Percentiles rank a stretch among this genome's conserved stretches.
Evolutionary conservation across 1,284 basidiomycete genomes (phyloP).

Genomic region (Lentinula novae-zelandiae): DNA sequence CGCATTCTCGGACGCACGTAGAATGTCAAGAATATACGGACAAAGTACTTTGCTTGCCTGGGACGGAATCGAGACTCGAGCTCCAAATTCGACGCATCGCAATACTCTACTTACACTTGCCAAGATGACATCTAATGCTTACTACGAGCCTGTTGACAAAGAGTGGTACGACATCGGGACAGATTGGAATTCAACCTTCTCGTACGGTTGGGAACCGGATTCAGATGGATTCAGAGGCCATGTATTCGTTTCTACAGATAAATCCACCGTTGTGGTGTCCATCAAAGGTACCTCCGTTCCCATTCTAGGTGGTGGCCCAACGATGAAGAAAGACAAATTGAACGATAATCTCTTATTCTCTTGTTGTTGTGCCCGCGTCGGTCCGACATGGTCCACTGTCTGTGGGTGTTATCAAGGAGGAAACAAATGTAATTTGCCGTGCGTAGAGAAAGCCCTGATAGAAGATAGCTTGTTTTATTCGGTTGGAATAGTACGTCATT

Average conservation of each 20-base stretch:
- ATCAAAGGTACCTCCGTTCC: slow-evolving; percentile 92
- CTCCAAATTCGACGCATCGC: slow-evolving; percentile 58
- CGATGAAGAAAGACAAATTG: slow-evolving; percentile 68
- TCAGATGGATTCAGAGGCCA: slow-evolving; percentile 91
- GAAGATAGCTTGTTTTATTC: slow-evolving; percentile 82
- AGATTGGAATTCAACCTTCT: slow-evolving; percentile 63
- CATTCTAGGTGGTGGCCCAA: slow-evolving; percentile 72
- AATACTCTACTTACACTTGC: slow-evolving; percentile 69
- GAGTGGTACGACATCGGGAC: slow-evolving; percentile 65
- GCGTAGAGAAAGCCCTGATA: slow-evolving; percentile 70
- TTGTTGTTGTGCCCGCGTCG: slow-evolving; percentile 87
- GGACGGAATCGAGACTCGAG: slow-evolving; percentile 36
- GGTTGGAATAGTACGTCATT: slow-evolving; percentile 50
- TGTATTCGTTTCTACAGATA: slow-evolving; percentile 76
- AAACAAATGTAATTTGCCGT: slow-evolving; percentile 68
- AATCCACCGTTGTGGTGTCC: slow-evolving; percentile 83
- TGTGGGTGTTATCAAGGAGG: slow-evolving; percentile 77
- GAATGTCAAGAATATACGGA: slow-evolving; percentile 42
- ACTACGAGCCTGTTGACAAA: slow-evolving; percentile 41
- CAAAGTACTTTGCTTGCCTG: slow-evolving; percentile 50
- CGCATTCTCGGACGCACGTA: slow-evolving; percentile 46
- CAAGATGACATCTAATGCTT: slow-evolving; percentile 84
- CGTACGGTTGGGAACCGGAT: slow-evolving; percentile 86
- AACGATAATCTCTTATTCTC: slow-evolving; percentile 91
- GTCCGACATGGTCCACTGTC: slow-evolving; percentile 81